Base-by-base conservation (phyloP, 345 rosid genomes). In the Schrenkiella parvula region DNA sequence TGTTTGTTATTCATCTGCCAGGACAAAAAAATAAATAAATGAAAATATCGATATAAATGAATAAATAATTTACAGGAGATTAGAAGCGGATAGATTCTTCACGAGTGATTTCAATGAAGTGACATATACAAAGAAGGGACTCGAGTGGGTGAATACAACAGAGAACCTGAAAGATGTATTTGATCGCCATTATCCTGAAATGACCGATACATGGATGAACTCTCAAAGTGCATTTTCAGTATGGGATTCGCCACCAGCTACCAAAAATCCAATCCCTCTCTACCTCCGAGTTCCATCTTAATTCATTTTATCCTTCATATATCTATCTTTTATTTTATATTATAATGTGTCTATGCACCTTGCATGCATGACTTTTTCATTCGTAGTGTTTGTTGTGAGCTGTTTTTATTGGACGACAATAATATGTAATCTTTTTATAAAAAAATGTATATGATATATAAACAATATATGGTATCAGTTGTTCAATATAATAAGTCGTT, bases 1-100 rank as follows among this genome's bases (percentile, higher is more conserved):
- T 2, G 8, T 18, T 50, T 23, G 0, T 6, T 6, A 6, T 26
- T 25, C 14, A 50, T 14, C 25, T 51, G 9, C 5, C 56, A 23
- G 32, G 32, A 23, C 13, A 11, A 12, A 51, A 17, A 12, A 23
- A 6, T 51, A n/a, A n/a, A n/a, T n/a, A n/a, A n/a, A n/a, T n/a
- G n/a, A n/a, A n/a, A n/a, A n/a, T n/a, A n/a, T n/a, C n/a, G n/a
- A n/a, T n/a, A n/a, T n/a, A n/a, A n/a, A n/a, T n/a, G n/a, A n/a
- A 51, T 6, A 22, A 2, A 48, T 47, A 44, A 44, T 44, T 26
- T 42, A 58, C 77, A 87, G 89, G 89, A 82, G 92, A 69, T 44
- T 87, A 4, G 92, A 85, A 53, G 82, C 83, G 0, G 89, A 87
- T 26, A 82, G 82, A 54, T 87, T 87, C 51, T 85, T 87, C 61